Percentiles rank a stretch among this genome's conserved stretches.
Conservation (phyloP, 2,329 filamentous ascomycete species). For the Paecilomyces dactylethromorphus region DNA sequence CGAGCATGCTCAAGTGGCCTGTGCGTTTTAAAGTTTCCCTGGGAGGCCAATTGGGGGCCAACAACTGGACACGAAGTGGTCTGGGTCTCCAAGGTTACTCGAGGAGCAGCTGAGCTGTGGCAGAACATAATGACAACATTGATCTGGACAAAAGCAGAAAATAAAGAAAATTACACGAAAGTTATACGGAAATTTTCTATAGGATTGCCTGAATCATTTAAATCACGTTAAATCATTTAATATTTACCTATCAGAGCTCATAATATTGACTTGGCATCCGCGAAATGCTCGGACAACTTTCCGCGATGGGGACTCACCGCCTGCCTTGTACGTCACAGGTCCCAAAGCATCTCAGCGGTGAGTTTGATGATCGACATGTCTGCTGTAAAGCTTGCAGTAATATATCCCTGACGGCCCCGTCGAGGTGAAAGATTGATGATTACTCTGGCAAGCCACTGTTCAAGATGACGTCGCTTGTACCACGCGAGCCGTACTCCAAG, state of each 20-base stretch:
- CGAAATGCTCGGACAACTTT: not conserved
- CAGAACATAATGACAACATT: too few species aligned
- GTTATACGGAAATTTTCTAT: too few species aligned
- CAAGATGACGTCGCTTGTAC: conserved; percentile 70
- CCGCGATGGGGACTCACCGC: not conserved
- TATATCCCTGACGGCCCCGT: not conserved
- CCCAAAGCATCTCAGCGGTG: not conserved
- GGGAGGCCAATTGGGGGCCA: too few species aligned
- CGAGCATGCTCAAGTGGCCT: not conserved
- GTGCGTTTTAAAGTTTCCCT: not conserved
- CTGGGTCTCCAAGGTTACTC: too few species aligned
- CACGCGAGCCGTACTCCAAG: conserved; percentile 68
- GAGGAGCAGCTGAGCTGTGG: too few species aligned
- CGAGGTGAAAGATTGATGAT: not conserved
- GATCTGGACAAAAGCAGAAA: too few species aligned
- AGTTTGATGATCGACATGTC: not conserved
- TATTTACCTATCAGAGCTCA: not conserved
- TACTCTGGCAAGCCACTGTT: not conserved
- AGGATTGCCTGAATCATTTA: too few species aligned
- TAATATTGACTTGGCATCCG: too few species aligned
- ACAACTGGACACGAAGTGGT: too few species aligned
- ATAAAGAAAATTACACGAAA: too few species aligned
- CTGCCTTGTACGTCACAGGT: not conserved
- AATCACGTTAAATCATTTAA: too few species aligned
- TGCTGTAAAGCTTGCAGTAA: not conserved